Percentiles rank a stretch among this genome's conserved stretches.
Evolutionary conservation across 2,329 filamentous ascomycete species (phyloP).

Genomic region (Exophiala calicioides): DNA sequence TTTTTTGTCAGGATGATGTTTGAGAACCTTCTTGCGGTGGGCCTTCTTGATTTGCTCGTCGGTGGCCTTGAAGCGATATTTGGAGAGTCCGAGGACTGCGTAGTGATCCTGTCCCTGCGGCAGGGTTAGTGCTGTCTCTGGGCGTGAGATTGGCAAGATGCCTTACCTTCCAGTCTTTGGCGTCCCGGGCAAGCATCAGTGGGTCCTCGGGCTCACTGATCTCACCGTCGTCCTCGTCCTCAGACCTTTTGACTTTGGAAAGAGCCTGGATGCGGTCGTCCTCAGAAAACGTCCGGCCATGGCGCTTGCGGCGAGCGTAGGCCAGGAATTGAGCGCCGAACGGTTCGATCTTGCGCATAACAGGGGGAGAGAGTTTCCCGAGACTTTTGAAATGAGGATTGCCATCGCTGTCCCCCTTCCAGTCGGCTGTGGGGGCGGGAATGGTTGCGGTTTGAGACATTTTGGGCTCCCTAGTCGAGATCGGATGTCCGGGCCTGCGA

Average conservation of each 20-base stretch:
- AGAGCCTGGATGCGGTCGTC: constrained; percentile 97
- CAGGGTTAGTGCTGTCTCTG: neutral
- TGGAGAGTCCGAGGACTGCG: constrained; percentile 87
- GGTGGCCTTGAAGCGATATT: constrained; percentile 88
- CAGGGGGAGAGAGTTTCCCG: constrained; percentile 72
- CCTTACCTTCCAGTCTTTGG: constrained; percentile 98
- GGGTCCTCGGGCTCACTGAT: constrained; percentile 93
- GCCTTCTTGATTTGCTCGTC: constrained; percentile 99
- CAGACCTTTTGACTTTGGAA: constrained; percentile 91
- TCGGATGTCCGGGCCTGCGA: no score
- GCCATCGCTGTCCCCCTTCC: constrained; percentile 79
- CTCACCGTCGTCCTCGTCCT: constrained; percentile 85
- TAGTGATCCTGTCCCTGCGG: constrained; percentile 90
- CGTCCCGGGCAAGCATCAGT: constrained; percentile 85
- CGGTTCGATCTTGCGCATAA: constrained; percentile 87
- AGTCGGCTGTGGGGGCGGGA: constrained; percentile 73
- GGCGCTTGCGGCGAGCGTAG: constrained; percentile 84
- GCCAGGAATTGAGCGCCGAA: constrained; percentile 97
- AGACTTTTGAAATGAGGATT: constrained; percentile 69
- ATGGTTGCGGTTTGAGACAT: constrained; percentile 22
- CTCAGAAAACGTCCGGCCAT: constrained; percentile 97
- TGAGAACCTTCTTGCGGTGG: constrained; percentile 98
- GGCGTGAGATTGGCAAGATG: neutral
- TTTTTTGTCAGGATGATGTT: constrained; percentile 99
- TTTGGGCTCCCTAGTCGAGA: neutral